Percentiles rank a stretch among this genome's conserved stretches.
These are phyloP conservation scores for Kregervanrija pseudodelftensis DNA, from an alignment of 805 yeast genomes.

Conservation along the genomic window DNA sequence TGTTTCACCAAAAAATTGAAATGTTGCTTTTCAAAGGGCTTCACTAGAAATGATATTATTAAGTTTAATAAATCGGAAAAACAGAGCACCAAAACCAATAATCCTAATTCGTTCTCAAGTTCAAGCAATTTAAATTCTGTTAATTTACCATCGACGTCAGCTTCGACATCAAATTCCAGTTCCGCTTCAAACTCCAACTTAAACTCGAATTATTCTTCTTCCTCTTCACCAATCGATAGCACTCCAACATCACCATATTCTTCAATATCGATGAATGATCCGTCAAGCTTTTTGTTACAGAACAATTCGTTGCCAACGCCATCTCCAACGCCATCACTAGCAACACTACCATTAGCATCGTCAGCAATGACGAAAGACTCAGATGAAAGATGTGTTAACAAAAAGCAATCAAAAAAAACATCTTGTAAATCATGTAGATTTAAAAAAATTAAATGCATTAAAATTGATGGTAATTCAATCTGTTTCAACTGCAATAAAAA, in stretches of 20 bases:
- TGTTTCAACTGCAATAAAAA: conserved; percentile 27
- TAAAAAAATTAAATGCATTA: conserved; percentile 30
- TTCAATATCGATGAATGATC: no score
- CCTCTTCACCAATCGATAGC: no score
- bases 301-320: background rate
- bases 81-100: background rate
- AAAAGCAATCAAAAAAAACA: conserved; percentile 24
- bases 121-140: background rate
- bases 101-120: background rate
- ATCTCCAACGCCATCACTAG: conserved; percentile 1
- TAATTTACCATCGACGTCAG: background rate
- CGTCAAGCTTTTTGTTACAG: no score
- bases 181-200: background rate
- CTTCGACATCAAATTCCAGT: background rate
- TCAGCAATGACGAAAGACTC: background rate
- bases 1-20: conserved; percentile 38
- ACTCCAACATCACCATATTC: background rate
- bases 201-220: background rate
- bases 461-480: conserved; percentile 16
- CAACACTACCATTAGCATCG: conserved; percentile 1
- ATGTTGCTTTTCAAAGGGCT: conserved; percentile 59
- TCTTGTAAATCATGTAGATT: conserved; percentile 28
- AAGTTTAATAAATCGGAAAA: conserved; percentile 29
- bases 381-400: background rate
- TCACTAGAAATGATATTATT: conserved; percentile 53